Base-by-base conservation (phyloP, 306 rosid genomes). In the Senna siamea region DNA sequence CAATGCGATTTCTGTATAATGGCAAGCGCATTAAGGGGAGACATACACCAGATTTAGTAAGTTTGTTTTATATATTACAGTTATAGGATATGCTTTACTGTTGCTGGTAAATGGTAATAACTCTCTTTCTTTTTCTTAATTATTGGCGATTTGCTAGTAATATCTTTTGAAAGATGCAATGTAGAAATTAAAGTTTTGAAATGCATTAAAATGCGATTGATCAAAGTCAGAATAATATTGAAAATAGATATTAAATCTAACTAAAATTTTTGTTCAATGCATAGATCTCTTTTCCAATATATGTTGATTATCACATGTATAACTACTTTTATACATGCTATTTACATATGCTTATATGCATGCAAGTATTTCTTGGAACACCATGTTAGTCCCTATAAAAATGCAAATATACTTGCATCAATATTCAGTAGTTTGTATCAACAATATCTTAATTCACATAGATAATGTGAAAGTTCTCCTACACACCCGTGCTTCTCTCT, bases 21-120 rank as follows among this genome's bases (percentile, higher is more conserved):
- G 68, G 68, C 30, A 38, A 38, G 68, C 68, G 68, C 50, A 19
- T 62, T 37, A 19, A 38, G 7, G 50, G 30, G 30, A 62, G 13
- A 18, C 50, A 9, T 2, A 35, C 68, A 2, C 68, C 68, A 62
- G 2, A 38, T 4, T 30, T 4, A 8, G 67, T 61, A 17, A 61
- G 47, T 61, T 20, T 22, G 0, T 1, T 54, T 10, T 22, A 13
- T 18, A 3, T 19, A 8, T 14, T 6, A 15, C 54, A 48, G 1
- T n/a, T n/a, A n/a, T n/a, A n/a, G n/a, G n/a, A n/a, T n/a, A n/a
- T n/a, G n/a, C n/a, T n/a, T n/a, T n/a, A n/a, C n/a, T n/a, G 6
- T 46, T 46, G 17, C 18, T 46, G 51, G 51, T 13, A 26, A 26
- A 26, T 26, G 30, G 30, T 26, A 26, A 26, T 26, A 26, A 26